Evolutionary conservation across 2,329 filamentous ascomycete genomes (phyloP).

Genomic region (Sporothrix brasiliensis): DNA sequence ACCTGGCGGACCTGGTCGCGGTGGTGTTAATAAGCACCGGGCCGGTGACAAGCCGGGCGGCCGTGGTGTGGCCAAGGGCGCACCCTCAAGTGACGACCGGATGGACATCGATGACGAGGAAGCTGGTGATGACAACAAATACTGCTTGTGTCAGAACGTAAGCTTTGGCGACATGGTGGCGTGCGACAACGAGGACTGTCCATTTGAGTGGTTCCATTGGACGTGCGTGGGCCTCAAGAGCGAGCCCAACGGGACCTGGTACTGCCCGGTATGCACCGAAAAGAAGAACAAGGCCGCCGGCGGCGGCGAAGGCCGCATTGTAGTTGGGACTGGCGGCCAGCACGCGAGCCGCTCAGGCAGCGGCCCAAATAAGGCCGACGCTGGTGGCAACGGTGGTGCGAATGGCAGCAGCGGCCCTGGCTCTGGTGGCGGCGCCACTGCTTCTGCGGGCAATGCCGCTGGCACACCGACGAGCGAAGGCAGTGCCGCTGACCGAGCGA

Average conservation of each 20-base stretch:
- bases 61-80: slow-evolving; percentile 24
- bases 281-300: slow-evolving; percentile 47
- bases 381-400: neutral
- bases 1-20: neutral
- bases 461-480: neutral
- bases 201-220: slow-evolving; percentile 89
- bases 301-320: slow-evolving; percentile 14
- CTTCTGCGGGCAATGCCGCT: neutral
- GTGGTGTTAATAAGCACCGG: slow-evolving; percentile 30
- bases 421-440: neutral
- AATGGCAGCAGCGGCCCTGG: neutral
- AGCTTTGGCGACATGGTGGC: slow-evolving; percentile 88
- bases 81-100: slow-evolving; percentile 53
- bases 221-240: slow-evolving; percentile 69
- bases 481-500: slow-evolving; percentile 5
- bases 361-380: slow-evolving; percentile 14
- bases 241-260: slow-evolving; percentile 69
- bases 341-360: slow-evolving; percentile 35
- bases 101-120: slow-evolving; percentile 67
- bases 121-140: slow-evolving; percentile 76
- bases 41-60: slow-evolving; percentile 24
- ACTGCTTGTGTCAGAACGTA: slow-evolving; percentile 80
- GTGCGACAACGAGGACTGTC: slow-evolving; percentile 80
- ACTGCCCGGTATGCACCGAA: slow-evolving; percentile 64
- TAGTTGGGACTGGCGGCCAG: neutral